These are phyloP conservation scores for Quercus lobata DNA, from an alignment of 331 rosid genomes.

Conservation along the genomic window DNA sequence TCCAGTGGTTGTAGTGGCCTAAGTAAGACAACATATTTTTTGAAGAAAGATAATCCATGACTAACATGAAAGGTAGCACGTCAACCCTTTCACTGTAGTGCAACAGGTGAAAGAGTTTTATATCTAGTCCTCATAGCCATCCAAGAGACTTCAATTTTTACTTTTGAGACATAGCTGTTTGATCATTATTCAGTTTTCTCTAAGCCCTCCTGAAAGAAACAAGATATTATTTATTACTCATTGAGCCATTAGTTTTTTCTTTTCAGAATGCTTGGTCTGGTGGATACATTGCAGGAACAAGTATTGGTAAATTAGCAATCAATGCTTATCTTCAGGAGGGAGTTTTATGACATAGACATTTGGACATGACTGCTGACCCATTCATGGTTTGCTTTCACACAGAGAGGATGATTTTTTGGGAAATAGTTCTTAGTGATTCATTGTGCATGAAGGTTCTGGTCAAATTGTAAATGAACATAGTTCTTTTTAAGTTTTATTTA, in stretches of 20 bases:
- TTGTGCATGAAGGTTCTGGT: background rate
- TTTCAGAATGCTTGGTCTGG: conserved; percentile 68
- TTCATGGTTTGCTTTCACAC: background rate
- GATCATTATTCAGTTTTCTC: background rate
- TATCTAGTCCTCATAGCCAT: background rate
- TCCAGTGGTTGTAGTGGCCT: background rate
- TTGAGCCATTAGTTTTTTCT: background rate
- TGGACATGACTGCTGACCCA: background rate
- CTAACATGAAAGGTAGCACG: background rate
- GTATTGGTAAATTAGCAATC: conserved; percentile 37
- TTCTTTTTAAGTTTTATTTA: background rate
- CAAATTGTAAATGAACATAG: background rate
- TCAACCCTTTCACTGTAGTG: background rate
- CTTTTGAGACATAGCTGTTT: background rate
- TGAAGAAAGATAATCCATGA: background rate
- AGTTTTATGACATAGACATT: background rate
- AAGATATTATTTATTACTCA: background rate
- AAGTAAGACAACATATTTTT: background rate
- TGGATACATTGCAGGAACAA: conserved; percentile 55
- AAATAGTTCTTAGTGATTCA: background rate
- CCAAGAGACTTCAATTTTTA: background rate
- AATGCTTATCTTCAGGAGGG: conserved; percentile 2
- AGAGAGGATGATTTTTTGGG: conserved; percentile 12
- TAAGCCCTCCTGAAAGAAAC: background rate
- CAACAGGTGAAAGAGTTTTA: background rate